Base-by-base conservation (phyloP, 768 basidiomycete genomes). In the Clitopilus hobsonii region DNA sequence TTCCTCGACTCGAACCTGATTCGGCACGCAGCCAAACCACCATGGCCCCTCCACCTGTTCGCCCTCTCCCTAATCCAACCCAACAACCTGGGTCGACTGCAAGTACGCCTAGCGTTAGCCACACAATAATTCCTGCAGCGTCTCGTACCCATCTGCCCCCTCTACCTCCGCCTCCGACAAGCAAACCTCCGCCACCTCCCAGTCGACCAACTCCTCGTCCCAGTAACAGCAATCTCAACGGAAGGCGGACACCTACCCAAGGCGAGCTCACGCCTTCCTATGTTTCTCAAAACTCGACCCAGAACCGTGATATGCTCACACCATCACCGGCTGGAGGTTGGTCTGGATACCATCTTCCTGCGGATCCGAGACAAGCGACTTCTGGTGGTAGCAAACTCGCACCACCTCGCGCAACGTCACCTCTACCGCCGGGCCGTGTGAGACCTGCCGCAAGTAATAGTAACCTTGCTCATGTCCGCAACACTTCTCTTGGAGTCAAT, bases 1-100 rank as follows among this genome's bases (percentile, higher is more conserved):
- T 94, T 1, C 92, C 92, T 5, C 83, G 83, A 18, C 74, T 93
- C 54, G 79, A 89, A 14, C 78, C 81, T 16, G 88, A 89, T 58
- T 81, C 85, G n/a, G 77, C 77, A 22, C 64, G 65, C 68, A 65
- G 64, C 59, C 58, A 67, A 50, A 65, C 58, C 57, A 67, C 65
- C 61, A 55, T 58, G 38, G 62, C 79, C 29, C 77, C 79, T 6
- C 83, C 81, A 14, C 71, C 83, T 10, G 26, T 51, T 24, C 49
- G 49, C 23, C 82, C 81, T 16, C 76, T 73, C 49, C 82, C 81
- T 5, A 70, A 67, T 49, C 73, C 65, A 53, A 69, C 61, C 18
- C 62, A 55, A 54, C 64, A 64, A n/a, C 61, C 61, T 48, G 63
- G 56, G 51, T 65, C 47, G 32, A 65, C 49, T 52, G 58, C 63